Evolutionary conservation across 1,284 basidiomycete genomes (phyloP).

Genomic region (Microbotryum lychnidis-dioicae): DNA sequence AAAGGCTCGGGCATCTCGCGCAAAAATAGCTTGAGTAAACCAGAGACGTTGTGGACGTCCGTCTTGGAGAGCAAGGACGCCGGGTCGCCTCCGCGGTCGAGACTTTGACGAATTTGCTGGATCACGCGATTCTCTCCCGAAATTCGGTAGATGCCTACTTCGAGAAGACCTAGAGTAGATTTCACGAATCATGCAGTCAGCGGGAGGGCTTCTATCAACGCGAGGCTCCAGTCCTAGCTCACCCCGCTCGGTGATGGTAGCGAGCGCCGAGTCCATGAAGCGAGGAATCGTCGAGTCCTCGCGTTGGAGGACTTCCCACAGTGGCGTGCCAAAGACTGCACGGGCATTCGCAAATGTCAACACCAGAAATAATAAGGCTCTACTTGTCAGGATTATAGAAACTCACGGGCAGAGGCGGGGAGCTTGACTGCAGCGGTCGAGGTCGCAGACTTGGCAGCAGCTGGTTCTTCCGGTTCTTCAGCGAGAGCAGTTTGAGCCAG

Average conservation of each 20-base stretch:
- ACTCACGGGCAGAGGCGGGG: conserved; percentile 51
- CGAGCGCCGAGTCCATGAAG: conserved; percentile 56
- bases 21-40: conserved; percentile 73
- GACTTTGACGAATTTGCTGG: conserved; percentile 57
- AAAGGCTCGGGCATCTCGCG: conserved; percentile 66
- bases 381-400: conserved; percentile 33
- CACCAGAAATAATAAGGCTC: neutral
- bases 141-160: conserved; percentile 72
- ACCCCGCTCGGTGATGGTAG: conserved; percentile 63
- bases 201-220: neutral
- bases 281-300: conserved; percentile 53
- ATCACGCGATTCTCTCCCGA: conserved; percentile 67
- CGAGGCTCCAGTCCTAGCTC: conserved; percentile 44
- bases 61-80: conserved; percentile 41
- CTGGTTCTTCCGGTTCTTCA: conserved; percentile 59
- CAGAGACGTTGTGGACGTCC: conserved; percentile 71
- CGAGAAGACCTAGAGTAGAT: conserved; percentile 2
- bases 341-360: neutral
- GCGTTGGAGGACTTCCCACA: conserved; percentile 57
- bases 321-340: conserved; percentile 66
- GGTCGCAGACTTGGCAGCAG: conserved; percentile 38
- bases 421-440: conserved; percentile 38
- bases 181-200: neutral
- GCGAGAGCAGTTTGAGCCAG: conserved; percentile 61
- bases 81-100: conserved; percentile 55